Base-by-base conservation (phyloP, 1,284 basidiomycete genomes). In the Mycena citricolor region DNA sequence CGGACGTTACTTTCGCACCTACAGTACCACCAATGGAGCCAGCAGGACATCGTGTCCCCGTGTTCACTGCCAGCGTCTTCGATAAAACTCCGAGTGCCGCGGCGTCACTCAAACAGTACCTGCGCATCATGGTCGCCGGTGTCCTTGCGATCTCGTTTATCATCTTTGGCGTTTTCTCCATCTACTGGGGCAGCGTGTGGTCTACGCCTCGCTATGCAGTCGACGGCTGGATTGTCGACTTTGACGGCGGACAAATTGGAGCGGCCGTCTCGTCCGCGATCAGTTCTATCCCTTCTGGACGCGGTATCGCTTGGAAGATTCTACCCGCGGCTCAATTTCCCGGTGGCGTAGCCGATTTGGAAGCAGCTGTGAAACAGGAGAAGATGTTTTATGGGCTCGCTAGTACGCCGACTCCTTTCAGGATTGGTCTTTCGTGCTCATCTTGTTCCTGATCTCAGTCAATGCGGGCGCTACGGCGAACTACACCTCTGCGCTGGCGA, bases 171-270 rank as follows among this genome's bases (percentile, higher is more conserved):
- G 56, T 74, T 4, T 68, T 76, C 38, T 60, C 71, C 4, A 75
- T 77, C 21, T 74, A 70, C 49, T 76, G 73, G 73, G 74, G 73
- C 2, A 64, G 73, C 0, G 52, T 74, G 16, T 75, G 71, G 69
- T 67, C 62, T 38, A 63, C 65, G 3, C 71, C 70, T 2, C 60
- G 54, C 2, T 61, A 64, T 38, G 54, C 59, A 5, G 48, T 76
- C 12, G 44, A 58, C 2, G 72, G 69, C 2, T 74, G 67, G 67
- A 59, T 75, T 4, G 65, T 75, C 16, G 76, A 81, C 54, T 81
- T 79, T 44, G 79, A 81, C 41, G 73, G 71, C 10, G 70, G 62
- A 8, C 45, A 58, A 6, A 59, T 79, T n/a, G 77, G 79, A 4
- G 60, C 65, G 32, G 53, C 57, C 0, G 69, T 79, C n/a, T 61